phyloP scores from a whole-genome alignment of 2,329 filamentous ascomycete species.

The Huntiella bhutanensis region DNA sequence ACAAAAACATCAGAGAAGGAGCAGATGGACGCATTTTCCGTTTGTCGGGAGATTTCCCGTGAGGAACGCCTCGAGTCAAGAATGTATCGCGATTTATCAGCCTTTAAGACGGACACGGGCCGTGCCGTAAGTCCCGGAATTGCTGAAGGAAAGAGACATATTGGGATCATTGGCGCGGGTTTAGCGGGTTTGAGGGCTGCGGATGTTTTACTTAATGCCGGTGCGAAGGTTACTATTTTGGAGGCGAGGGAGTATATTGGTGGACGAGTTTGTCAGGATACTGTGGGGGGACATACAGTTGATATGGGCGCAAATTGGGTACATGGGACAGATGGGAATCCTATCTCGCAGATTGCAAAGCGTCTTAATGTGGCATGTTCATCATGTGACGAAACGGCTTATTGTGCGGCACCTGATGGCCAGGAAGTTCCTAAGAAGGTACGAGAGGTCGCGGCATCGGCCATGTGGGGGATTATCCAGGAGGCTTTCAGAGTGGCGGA shows the following conservation, averaged over 20 bases:
- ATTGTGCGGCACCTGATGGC: conserved; percentile 39
- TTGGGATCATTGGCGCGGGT: conserved; percentile 49
- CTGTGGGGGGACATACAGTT: conserved; percentile 30
- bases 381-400: conserved; percentile 31
- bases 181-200: conserved; percentile 53
- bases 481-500: conserved; percentile 51
- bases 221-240: conserved; percentile 48
- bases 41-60: conserved; percentile 6
- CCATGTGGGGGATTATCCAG: conserved; percentile 50
- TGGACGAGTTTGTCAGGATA: conserved; percentile 39
- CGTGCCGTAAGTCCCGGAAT: background rate
- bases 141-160: conserved; percentile 1
- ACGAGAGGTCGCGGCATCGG: conserved; percentile 27
- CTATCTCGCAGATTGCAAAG: conserved; percentile 47
- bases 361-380: conserved; percentile 34
- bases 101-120: conserved; percentile 7
- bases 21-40: conserved; percentile 11
- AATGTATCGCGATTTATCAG: conserved; percentile 9
- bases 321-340: conserved; percentile 52
- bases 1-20: background rate
- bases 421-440: conserved; percentile 27
- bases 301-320: conserved; percentile 64
- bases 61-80: conserved; percentile 6
- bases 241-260: conserved; percentile 50
- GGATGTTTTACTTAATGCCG: conserved; percentile 44